A percentile compares a stretch with the other conserved stretches of the same genome.
Evolutionary conservation across 1,284 basidiomycete species (phyloP).

Genomic region (Trichosporon sp.): DNA sequence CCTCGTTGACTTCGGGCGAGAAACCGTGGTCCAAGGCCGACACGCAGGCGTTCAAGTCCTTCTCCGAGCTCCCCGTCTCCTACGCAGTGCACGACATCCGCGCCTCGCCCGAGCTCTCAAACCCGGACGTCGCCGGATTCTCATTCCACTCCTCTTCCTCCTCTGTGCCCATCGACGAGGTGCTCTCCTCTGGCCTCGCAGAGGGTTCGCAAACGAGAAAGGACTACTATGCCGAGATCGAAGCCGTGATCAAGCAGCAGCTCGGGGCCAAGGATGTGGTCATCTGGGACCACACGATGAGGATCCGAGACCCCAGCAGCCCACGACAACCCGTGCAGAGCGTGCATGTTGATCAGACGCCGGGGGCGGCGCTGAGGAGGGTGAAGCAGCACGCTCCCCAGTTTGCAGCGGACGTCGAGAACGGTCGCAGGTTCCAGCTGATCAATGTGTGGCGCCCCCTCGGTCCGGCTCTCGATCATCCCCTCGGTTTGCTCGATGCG

Average conservation of each 20-base stretch:
- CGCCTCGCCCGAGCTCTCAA: background rate
- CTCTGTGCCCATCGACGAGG: background rate
- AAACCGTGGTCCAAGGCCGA: conserved; percentile 1
- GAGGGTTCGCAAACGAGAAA: background rate
- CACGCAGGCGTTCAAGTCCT: conserved; percentile 1
- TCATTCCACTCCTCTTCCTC: background rate
- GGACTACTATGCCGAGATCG: conserved; percentile 19
- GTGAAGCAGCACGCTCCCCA: background rate
- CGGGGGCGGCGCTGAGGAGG: background rate
- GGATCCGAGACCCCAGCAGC: background rate
- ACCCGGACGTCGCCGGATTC: background rate
- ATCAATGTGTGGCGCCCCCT: conserved; percentile 30
- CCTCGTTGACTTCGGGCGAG: background rate
- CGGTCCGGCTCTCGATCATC: conserved; percentile 19
- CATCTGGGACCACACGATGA: conserved; percentile 18
- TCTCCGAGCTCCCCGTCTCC: background rate
- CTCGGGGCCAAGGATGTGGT: conserved; percentile 7
- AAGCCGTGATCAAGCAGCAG: background rate
- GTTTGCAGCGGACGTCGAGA: background rate
- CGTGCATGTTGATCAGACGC: conserved; percentile 24
- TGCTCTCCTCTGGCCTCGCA: background rate
- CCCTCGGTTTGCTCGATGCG: conserved; percentile 25
- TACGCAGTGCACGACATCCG: background rate
- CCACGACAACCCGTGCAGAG: conserved; percentile 18
- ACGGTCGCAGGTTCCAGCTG: conserved; percentile 22